These are phyloP conservation scores for Iris macrosiphon DNA, from an alignment of 106 monocot species.

Conservation along the genomic window DNA sequence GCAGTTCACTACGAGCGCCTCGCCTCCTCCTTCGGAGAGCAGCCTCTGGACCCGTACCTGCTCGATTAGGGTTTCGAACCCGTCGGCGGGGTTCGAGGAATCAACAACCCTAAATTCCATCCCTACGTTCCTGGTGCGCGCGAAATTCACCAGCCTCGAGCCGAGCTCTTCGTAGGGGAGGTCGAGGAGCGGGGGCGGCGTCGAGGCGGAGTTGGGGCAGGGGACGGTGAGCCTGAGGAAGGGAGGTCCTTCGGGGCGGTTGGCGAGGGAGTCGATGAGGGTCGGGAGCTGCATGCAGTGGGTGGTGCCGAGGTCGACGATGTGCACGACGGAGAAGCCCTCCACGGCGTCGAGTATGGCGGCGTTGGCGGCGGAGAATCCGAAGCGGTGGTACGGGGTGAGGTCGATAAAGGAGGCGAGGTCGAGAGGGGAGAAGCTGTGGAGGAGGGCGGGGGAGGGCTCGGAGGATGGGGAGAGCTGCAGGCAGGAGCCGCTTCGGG, in stretches of 20 bases:
- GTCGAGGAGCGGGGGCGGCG: conserved; percentile 44
- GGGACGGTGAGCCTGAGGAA: conserved; percentile 64
- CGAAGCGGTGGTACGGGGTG: conserved; percentile 92
- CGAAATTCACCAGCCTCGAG: conserved; percentile 60
- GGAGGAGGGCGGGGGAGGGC: conserved; percentile 5
- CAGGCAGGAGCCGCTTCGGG: conserved; percentile 36
- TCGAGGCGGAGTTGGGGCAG: neutral
- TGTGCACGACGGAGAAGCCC: conserved; percentile 60
- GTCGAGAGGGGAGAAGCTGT: conserved; percentile 62
- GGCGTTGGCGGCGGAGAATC: conserved; percentile 75
- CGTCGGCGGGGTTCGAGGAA: conserved; percentile 46
- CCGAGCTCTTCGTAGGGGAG: conserved; percentile 71
- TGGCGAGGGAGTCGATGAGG: conserved; percentile 75
- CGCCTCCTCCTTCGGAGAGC: conserved; percentile 33
- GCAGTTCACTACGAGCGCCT: conserved; percentile 86
- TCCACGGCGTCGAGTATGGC: conserved; percentile 85
- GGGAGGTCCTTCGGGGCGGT: conserved; percentile 67
- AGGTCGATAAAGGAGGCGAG: conserved; percentile 85
- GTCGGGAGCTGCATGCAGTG: conserved; percentile 99
- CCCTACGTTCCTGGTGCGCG: conserved; percentile 51
- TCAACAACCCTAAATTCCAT: conserved; percentile 74
- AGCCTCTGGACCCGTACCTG: conserved; percentile 48
- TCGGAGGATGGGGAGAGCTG: conserved; percentile 12
- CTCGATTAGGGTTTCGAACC: conserved; percentile 51
- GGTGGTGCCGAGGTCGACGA: conserved; percentile 81